Evolutionary conservation across 31 red algal genomes (phyloP).

Genomic region (Asparagopsis taxiformis): DNA sequence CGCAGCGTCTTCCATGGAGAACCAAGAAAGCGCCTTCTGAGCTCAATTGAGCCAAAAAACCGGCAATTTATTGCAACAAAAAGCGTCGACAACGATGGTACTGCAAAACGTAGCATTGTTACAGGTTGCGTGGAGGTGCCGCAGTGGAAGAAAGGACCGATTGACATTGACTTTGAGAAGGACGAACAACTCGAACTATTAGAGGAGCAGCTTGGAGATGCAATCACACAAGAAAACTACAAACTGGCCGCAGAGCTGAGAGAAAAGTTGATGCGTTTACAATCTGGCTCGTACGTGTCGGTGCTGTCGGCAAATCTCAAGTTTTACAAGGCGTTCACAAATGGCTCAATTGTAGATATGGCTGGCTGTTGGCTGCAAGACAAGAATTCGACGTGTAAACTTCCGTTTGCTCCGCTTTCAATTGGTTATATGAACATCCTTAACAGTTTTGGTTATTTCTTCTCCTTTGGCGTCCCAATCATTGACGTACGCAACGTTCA

Average conservation of each 20-base stretch:
- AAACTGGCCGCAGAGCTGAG: constrained; percentile 24
- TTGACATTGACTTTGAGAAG: constrained; percentile 56
- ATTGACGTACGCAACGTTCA: constrained; percentile 34
- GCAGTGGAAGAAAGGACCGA: constrained; percentile 37
- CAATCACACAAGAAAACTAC: constrained; percentile 16
- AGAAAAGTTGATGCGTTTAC: constrained; percentile 35
- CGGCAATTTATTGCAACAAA: no score
- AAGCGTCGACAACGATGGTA: no score
- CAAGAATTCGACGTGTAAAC: constrained; percentile 8
- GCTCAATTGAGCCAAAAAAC: no score
- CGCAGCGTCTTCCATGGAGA: no score
- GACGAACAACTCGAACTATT: constrained; percentile 38
- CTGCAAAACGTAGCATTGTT: no score
- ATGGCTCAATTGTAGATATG: constrained; percentile 44
- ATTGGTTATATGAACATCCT: constrained; percentile 23
- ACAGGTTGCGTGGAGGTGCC: constrained; percentile 26
- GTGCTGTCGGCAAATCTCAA: constrained; percentile 51
- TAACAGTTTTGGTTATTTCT: constrained; percentile 42
- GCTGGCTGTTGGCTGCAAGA: constrained; percentile 39
- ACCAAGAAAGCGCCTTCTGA: no score
- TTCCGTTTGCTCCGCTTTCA: constrained; percentile 14
- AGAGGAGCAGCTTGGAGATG: constrained; percentile 30
- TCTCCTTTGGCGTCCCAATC: constrained; percentile 5
- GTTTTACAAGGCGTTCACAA: constrained; percentile 43
- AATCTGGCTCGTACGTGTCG: constrained; percentile 42